Evolutionary conservation across 2,329 filamentous ascomycete species (phyloP), one percentile per base, ranked within the genome.

Genomic region (Arthrobotrys conoides): DNA sequence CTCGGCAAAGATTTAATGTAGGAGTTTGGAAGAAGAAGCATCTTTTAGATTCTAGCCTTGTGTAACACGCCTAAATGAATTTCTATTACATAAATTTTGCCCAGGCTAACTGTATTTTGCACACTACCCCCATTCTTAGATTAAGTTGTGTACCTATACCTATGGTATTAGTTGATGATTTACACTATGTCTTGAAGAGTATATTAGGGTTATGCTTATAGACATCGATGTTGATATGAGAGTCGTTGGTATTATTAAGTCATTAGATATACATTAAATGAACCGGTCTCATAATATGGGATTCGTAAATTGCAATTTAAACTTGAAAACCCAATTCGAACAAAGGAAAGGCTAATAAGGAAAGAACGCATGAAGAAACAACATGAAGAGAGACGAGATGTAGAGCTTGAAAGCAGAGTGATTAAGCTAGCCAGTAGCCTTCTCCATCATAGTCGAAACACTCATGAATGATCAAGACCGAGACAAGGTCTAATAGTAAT

Each of bases 391-490:
- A 30, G 27, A 30, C 27, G 6, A 30, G 6, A 30, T 30, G 27
- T 6, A 30, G 27, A 30, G 33, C 33, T 36, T 36, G 8, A 41
- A 41, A 41, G 12, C 5, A 16, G 14, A n/a, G 38, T 16, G 9
- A 61, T 41, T 36, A 49, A 41, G 36, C 72, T 36, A 76, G 1
- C 72, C 49, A 67, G 72, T 59, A 77, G 44, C 63, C 46, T 27
- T 36, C 30, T 41, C 36, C 3, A 55, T 12, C 41, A 20, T 20
- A 0, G 38, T n/a, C 38, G 38, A 41, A 41, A n/a, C 38, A 16
- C 38, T 41, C 14, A 12, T 49, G 16, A 33, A 6, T 46, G 30
- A 30, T n/a, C n/a, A 59, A n/a, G n/a, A 20, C n/a, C 8, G 53
- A 55, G 24, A 20, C n/a, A 24, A 3, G 5, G 22, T 51, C 61